phyloP scores from a whole-genome alignment of 805 yeast genomes.

The Yamadazyma akitaensis region DNA sequence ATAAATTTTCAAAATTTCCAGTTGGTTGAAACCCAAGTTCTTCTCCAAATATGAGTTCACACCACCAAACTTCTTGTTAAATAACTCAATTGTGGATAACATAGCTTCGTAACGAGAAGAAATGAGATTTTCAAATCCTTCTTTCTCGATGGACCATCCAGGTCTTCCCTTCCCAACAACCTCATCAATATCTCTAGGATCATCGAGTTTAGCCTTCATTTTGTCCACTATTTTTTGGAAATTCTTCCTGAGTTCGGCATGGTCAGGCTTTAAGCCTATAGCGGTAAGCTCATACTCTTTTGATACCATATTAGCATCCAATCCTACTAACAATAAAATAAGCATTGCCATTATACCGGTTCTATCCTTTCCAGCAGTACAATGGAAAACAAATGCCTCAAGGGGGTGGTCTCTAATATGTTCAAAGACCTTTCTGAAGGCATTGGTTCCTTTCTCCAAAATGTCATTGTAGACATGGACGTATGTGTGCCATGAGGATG shows the following conservation, averaged over 20 bases:
- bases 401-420: conserved; percentile 52
- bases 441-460: conserved; percentile 45
- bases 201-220: conserved; percentile 24
- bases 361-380: conserved; percentile 86
- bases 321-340: conserved; percentile 59
- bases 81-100: conserved; percentile 56
- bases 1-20: conserved; percentile 32
- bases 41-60: conserved; percentile 45
- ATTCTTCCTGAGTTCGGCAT: conserved; percentile 32
- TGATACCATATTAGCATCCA: conserved; percentile 61
- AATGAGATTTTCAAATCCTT: conserved; percentile 59
- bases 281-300: conserved; percentile 77
- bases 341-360: conserved; percentile 76
- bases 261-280: conserved; percentile 55
- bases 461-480: conserved; percentile 60
- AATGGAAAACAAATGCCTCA: conserved; percentile 57
- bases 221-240: conserved; percentile 32
- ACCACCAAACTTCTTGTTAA: conserved; percentile 53
- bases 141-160: conserved; percentile 40
- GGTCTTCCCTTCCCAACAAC: conserved; percentile 31
- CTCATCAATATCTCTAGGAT: conserved; percentile 19
- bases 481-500: conserved; percentile 61
- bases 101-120: conserved; percentile 68
- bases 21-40: conserved; percentile 45
- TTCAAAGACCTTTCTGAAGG: conserved; percentile 50